Evolutionary conservation across 2,329 filamentous ascomycete genomes (phyloP), one percentile per base, ranked within the genome.

Genomic region (Colletotrichum godetiae): DNA sequence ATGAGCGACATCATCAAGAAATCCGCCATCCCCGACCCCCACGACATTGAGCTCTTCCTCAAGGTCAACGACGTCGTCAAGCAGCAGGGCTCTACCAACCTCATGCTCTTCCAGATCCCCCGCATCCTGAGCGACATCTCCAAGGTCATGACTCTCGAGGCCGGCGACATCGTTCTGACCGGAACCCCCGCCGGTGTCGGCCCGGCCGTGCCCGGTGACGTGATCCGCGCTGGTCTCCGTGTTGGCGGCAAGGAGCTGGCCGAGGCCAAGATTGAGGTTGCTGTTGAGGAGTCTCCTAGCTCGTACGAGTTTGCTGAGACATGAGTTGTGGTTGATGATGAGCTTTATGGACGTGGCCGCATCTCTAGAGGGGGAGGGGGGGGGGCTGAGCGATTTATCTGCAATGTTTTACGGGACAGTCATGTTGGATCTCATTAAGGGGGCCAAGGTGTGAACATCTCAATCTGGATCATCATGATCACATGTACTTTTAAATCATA

Each of bases 171-270:
- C 79, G 91, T 99, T 61, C 86, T 99, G 78, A 99, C 97, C n/a
- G 97, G 97, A 22, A 99, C 97, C 63, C 97, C 97, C 62, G 98
- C 98, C 85, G 97, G 97, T 13, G 97, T 99, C 1, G 97, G 97
- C 1, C 88, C 92, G 24, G 95, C 98, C 1, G 90, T 92, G 73
- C 91, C 94, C 1, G 97, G 97, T 2, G 95, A 99, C 84, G 87
- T 96, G 37, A 94, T 99, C 89, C 92, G 89, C 75, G 95, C 94
- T 31, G 95, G 95, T 4, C 87, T 98, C 77, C 92, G 90, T 80
- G 91, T 98, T 35, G 87, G 89, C 70, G 95, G 95, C 49, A 92
- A 93, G 86, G 95, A 97, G 85, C 84, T 98, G 37, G 91, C 95
- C 81, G 94, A 97, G 86, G 94, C 93, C 42, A 92, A 86, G 80